Percentiles rank a stretch among this genome's conserved stretches.
These are phyloP conservation scores for Aureobasidium sp. DNA, from an alignment of 2,329 filamentous ascomycete species.

Conservation along the genomic window DNA sequence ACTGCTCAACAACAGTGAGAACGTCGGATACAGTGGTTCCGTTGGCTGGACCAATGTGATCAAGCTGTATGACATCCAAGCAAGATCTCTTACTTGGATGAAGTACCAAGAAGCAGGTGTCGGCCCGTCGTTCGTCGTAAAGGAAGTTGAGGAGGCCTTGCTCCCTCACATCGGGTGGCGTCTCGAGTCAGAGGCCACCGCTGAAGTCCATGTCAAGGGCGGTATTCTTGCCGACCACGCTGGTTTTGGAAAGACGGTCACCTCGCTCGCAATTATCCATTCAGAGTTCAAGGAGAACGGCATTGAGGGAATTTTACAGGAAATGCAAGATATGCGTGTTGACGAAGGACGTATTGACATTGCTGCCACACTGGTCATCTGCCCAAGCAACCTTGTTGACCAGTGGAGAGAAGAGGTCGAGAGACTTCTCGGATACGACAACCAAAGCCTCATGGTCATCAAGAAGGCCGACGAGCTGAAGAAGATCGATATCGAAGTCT, in stretches of 20 bases:
- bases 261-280: constrained; percentile 48
- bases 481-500: constrained; percentile 33
- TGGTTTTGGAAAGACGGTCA: constrained; percentile 59
- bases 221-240: constrained; percentile 57
- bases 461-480: constrained; percentile 31
- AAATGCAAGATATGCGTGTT: not conserved
- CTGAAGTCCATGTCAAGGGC: constrained; percentile 39
- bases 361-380: constrained; percentile 52
- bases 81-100: constrained; percentile 53
- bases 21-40: constrained; percentile 6
- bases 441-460: constrained; percentile 34
- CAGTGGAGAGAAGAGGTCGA: constrained; percentile 51
- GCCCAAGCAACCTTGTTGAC: constrained; percentile 44
- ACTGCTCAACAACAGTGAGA: constrained; percentile 34
- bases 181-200: constrained; percentile 44
- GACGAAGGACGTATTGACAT: constrained; percentile 17
- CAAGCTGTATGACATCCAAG: constrained; percentile 44
- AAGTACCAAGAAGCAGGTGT: constrained; percentile 40
- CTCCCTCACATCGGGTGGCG: constrained; percentile 42
- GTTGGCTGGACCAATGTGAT: constrained; percentile 23
- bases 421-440: constrained; percentile 35
- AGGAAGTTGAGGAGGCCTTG: constrained; percentile 49
- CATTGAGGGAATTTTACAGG: not conserved
- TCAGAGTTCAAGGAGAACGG: constrained; percentile 28
- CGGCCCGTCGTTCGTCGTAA: constrained; percentile 37